Evolutionary conservation across 1,284 basidiomycete genomes (phyloP).

Genomic region (Phenoliferia sp.): DNA sequence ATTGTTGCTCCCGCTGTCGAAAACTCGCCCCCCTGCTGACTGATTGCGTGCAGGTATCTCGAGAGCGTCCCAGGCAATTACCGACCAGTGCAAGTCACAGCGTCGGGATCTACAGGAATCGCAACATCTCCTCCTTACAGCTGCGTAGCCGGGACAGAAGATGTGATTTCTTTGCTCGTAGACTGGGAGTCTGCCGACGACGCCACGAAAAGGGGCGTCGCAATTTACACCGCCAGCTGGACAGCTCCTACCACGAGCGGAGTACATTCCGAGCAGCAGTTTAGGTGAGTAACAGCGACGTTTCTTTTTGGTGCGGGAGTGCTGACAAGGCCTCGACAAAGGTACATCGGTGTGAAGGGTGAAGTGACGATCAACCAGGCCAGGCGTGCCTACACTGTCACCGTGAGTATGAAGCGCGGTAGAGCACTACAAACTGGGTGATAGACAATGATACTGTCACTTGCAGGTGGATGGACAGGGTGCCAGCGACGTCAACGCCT

Average conservation of each 20-base stretch:
- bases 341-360: constrained; percentile 87
- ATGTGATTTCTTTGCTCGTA: constrained; percentile 88
- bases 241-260: constrained; percentile 45
- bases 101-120: constrained; percentile 63
- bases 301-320: no score
- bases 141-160: constrained; percentile 77
- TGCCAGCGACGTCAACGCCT: constrained; percentile 64
- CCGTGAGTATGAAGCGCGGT: constrained; percentile 33
- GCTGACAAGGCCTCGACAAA: no score
- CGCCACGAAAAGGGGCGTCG: constrained; percentile 55
- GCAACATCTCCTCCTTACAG: constrained; percentile 71
- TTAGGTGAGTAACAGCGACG: no score
- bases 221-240: constrained; percentile 72
- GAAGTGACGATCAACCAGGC: constrained; percentile 90
- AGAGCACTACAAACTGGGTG: not conserved
- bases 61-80: constrained; percentile 59
- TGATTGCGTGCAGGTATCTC: constrained; percentile 70
- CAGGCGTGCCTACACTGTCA: constrained; percentile 83
- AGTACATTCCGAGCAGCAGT: constrained; percentile 39
- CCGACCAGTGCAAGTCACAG: constrained; percentile 74
- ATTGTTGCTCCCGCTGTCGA: constrained; percentile 42
- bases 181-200: constrained; percentile 80
- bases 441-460: not conserved
- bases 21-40: constrained; percentile 91
- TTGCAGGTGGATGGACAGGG: constrained; percentile 5